These are phyloP conservation scores for Leishmania braziliensis DNA, from an alignment of 208 protist genomes.

Conservation along the genomic window DNA sequence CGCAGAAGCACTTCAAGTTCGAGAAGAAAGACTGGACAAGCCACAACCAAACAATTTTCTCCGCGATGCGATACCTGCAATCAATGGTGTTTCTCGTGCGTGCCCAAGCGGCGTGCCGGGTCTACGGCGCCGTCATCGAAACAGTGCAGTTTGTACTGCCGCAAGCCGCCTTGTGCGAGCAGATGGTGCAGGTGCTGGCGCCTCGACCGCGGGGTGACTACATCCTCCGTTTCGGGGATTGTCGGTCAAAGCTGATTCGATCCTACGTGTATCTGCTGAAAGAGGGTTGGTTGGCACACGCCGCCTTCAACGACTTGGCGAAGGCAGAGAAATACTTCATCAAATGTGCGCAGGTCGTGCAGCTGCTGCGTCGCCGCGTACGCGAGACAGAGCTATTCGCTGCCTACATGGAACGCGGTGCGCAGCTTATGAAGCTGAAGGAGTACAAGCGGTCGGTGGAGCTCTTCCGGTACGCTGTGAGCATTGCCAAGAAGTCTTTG, in stretches of 20 bases:
- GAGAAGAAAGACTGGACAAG: conserved; percentile 72
- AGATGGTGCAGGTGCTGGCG: conserved; percentile 65
- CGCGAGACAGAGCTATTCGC: conserved; percentile 61
- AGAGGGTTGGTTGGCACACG: conserved; percentile 68
- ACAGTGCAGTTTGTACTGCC: conserved; percentile 78
- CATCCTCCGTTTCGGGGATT: conserved; percentile 72
- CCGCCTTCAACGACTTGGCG: conserved; percentile 51
- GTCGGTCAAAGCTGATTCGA: conserved; percentile 54
- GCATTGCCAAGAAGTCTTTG: conserved; percentile 52
- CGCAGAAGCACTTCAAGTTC: conserved; percentile 71
- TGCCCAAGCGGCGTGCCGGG: conserved; percentile 63
- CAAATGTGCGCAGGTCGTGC: conserved; percentile 58
- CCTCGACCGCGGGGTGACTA: conserved; percentile 42
- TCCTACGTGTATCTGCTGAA: conserved; percentile 58
- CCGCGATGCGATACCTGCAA: conserved; percentile 70
- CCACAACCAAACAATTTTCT: conserved; percentile 53
- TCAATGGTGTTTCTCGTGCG: conserved; percentile 82
- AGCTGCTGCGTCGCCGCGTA: conserved; percentile 34
- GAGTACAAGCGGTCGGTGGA: conserved; percentile 52
- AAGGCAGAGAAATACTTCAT: conserved; percentile 70
- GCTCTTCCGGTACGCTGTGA: conserved; percentile 59
- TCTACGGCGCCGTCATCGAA: conserved; percentile 66
- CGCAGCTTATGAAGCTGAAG: conserved; percentile 69
- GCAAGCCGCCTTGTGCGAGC: conserved; percentile 76
- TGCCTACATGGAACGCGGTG: conserved; percentile 76